Percentiles rank a stretch among this genome's conserved stretches.
Conservation (phyloP, 2,329 filamentous ascomycete species). For the Fusarium mundagurra region DNA sequence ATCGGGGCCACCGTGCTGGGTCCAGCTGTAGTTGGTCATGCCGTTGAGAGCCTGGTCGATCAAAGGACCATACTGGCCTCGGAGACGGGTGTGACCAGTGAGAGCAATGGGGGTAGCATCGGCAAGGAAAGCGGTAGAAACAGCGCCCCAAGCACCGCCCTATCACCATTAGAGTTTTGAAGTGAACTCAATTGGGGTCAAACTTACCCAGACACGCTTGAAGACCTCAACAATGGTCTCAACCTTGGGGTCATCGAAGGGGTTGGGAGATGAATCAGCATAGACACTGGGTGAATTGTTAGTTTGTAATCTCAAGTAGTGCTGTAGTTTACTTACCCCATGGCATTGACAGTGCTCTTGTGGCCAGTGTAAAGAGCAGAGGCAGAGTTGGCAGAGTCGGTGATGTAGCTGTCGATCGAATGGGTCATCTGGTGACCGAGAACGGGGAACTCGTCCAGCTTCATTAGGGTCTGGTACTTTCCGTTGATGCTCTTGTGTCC, state of each 20-base stretch:
- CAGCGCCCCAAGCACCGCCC: constrained; percentile 69
- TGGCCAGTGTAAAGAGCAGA: constrained; percentile 84
- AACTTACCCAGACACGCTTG: constrained; percentile 71
- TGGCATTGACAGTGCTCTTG: constrained; percentile 84
- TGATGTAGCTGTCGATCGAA: constrained; percentile 86
- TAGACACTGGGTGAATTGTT: constrained; percentile 67
- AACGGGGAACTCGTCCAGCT: constrained; percentile 86
- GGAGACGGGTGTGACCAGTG: constrained; percentile 76
- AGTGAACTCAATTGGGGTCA: background rate
- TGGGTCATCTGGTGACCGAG: constrained; percentile 90
- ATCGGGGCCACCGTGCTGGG: constrained; percentile 76
- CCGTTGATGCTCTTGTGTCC: constrained; percentile 86
- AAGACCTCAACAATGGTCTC: constrained; percentile 85
- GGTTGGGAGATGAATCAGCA: constrained; percentile 76
- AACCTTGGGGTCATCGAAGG: constrained; percentile 86
- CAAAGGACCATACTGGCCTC: constrained; percentile 74
- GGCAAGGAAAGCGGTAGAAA: constrained; percentile 82
- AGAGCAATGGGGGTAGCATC: constrained; percentile 85
- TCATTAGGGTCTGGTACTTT: constrained; percentile 79
- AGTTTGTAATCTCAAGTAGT: background rate
- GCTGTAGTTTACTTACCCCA: constrained; percentile 61
- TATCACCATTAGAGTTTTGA: constrained; percentile 35
- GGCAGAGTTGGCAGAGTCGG: constrained; percentile 86
- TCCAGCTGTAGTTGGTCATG: constrained; percentile 84
- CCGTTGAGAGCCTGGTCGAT: constrained; percentile 82